Conservation (phyloP, 306 rosid species). For the Trifolium subterraneum region DNA sequence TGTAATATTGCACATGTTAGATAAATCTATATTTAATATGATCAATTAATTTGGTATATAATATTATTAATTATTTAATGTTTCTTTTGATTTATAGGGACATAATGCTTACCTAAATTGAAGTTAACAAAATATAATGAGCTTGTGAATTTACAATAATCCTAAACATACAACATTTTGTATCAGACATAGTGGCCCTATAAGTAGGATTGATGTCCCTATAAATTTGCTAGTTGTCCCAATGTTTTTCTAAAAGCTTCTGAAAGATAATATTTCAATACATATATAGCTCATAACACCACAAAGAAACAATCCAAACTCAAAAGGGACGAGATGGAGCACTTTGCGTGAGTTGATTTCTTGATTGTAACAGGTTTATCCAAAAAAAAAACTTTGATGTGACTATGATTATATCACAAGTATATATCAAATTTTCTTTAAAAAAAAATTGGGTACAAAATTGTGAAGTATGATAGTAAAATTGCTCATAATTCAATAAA, state of each 20-base stretch:
- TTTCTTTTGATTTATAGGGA: too few species aligned
- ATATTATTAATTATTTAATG: too few species aligned
- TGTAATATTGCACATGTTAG: too few species aligned
- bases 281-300: neutral
- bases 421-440: neutral
- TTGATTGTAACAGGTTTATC: conserved; percentile 27
- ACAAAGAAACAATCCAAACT: too few species aligned
- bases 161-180: too few species aligned
- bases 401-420: conserved; percentile 18
- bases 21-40: too few species aligned
- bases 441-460: neutral
- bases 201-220: neutral
- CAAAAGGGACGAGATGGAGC: neutral
- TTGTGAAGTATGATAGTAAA: neutral
- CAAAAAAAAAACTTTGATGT: conserved; percentile 22
- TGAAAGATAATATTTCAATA: neutral
- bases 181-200: conserved; percentile 7
- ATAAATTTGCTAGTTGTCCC: conserved; percentile 11
- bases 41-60: too few species aligned
- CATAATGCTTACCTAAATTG: too few species aligned
- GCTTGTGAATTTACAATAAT: neutral
- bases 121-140: neutral
- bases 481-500: too few species aligned
- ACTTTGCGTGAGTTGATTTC: conserved; percentile 2
- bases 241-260: neutral